Evolutionary conservation across 352 stramenopile genomes (phyloP), one percentile per base, ranked within the genome.

Genomic region (Phytophthora cajani): DNA sequence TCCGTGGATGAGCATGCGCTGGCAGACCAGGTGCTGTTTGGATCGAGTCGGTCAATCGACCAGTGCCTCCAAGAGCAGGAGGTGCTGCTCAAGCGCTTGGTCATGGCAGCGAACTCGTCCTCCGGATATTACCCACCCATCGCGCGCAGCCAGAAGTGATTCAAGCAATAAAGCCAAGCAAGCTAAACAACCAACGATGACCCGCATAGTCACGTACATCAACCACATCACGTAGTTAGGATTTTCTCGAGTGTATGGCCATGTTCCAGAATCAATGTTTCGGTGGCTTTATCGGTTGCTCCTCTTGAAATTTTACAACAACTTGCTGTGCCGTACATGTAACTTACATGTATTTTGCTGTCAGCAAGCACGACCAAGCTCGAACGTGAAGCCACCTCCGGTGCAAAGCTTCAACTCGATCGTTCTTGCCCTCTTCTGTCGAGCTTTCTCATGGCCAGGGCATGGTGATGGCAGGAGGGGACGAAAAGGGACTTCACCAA

Each of bases 21-120:
- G 58, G 30, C 59, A 52, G 72, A 80, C 25, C 74, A 77, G 7
- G 36, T 62, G 5, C 52, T 77, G 49, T 78, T 75, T 30, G 59
- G 63, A 32, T 75, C 64, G 11, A 49, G 47, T 47, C 65, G 64
- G 40, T 67, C 55, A 47, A 77, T 81, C 16, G 71, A 77, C 17
- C 75, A 81, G 71, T 67, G 75, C 27, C 64, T 81, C 25, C 67
- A 78, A 9, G 75, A 81, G 44, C 75, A 81, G 40, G 75, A 81
- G 58, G 54, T 75, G 17, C 42, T 81, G 14, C 40, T 81, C 27
- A 73, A 81, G 54, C 62, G 52, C 17, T 23, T 81, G 2, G 71
- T 81, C 21, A 79, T 81, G 74, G 71, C 77, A 23, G 77, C 77
- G 5, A 84, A 70, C 36, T 73, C 63, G 14, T 72, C 74, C 5